Base-by-base conservation (phyloP, 78 protist genomes). In the Dictyostelium citrinum region DNA sequence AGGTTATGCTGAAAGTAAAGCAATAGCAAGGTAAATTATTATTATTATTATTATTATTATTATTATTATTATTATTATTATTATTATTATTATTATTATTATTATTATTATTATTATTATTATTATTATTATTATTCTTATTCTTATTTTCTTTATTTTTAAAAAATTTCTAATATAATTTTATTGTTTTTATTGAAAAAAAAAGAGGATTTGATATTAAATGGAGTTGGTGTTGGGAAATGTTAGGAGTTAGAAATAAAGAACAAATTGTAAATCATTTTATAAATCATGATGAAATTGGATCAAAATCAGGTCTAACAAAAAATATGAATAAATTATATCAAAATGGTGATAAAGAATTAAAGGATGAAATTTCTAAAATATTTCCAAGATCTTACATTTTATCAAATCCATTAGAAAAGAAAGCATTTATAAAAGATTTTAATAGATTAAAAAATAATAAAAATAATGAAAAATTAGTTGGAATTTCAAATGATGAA, bases 151-250 rank as follows among this genome's bases (percentile, higher is more conserved):
- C 10, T 10, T 10, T 10, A 1, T 45, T 45, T 2, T 45, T 4
- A 45, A 8, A 45, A 8, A 33, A 11, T 37, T 27, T 16, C n/a
- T 27, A 11, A 45, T 45, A 4, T 10, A n/a, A n/a, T 45, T 45
- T 45, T 45, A 9, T 45, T 45, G 3, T 45, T 49, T 49, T 49
- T 14, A 8, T 49, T 14, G 0, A 16, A 39, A 7, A 22, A 27
- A 20, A 27, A 12, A 83, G 90, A 41, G 51, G 51, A 3, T 83
- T 33, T 31, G 8, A 71, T 84, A 72, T 84, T 12, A 84, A 74
- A 72, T 84, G 91, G 91, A 78, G 82, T 41, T 84, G 91, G 91
- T 49, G 81, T 70, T 84, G 91, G 91, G 82, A 84, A 39, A 58
- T 37, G 31, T 20, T 74, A 27, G 12, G 41, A 27, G 58, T 55